A percentile compares a stretch with the other conserved stretches of the same genome.
Conservation (phyloP, 2,329 filamentous ascomycete genomes). For the Seiridium cupressi region DNA sequence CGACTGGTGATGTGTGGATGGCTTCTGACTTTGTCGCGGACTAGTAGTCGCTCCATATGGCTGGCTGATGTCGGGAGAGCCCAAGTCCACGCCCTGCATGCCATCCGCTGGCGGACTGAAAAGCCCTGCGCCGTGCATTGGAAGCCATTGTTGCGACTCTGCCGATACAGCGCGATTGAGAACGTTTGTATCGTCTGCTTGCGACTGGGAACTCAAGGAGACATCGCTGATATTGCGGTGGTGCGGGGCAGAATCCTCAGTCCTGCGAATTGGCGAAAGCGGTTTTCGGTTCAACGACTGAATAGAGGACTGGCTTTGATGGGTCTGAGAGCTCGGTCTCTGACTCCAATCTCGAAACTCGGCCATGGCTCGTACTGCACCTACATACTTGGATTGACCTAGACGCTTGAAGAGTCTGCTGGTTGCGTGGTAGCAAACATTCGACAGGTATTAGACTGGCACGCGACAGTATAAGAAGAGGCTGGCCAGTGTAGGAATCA, state of each 20-base stretch:
- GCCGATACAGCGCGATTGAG: constrained; percentile 9
- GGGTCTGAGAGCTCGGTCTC: neutral
- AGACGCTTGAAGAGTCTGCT: neutral
- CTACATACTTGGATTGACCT: neutral
- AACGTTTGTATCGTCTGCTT: constrained; percentile 2
- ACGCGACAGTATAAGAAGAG: too few relatives aligned
- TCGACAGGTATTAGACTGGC: too few relatives aligned
- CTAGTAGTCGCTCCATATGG: constrained; percentile 5
- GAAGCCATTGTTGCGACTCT: constrained; percentile 13
- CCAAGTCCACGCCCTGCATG: constrained; percentile 10
- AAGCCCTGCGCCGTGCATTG: constrained; percentile 2
- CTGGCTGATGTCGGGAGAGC: neutral
- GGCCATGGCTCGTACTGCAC: neutral
- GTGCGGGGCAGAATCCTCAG: neutral
- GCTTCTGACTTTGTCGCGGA: neutral
- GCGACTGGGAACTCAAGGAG: constrained; percentile 12
- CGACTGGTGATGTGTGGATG: constrained; percentile 1
- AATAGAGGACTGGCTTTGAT: constrained; percentile 2
- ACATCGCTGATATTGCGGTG: constrained; percentile 8
- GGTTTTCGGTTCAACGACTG: neutral
- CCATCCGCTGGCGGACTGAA: neutral
- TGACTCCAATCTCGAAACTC: neutral
- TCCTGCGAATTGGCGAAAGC: neutral
- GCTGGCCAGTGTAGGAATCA: too few relatives aligned
- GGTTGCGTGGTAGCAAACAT: neutral